These are phyloP conservation scores for Chlamydomonas eustigma DNA, from an alignment of 139 green algal genomes.

Conservation along the genomic window DNA sequence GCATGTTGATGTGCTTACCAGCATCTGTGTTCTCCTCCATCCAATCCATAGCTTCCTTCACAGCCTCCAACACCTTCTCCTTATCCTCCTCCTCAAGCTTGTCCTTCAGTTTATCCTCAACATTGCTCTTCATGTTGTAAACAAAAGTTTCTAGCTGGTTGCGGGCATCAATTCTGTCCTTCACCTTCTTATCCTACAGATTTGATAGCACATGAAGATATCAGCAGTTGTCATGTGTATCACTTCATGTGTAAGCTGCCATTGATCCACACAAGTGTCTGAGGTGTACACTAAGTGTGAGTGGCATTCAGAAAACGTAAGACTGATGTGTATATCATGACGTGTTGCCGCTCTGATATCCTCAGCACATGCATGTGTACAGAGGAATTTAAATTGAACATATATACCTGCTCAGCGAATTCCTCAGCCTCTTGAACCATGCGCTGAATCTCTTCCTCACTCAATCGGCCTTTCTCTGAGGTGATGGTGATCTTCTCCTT, in stretches of 20 bases:
- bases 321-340: too few relatives aligned
- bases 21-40: constrained; percentile 80
- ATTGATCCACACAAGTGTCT: too few relatives aligned
- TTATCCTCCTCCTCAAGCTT: constrained; percentile 87
- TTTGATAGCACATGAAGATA: too few relatives aligned
- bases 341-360: too few relatives aligned
- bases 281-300: not conserved
- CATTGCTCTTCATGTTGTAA: constrained; percentile 62
- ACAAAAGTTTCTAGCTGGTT: constrained; percentile 57
- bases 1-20: not conserved
- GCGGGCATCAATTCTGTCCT: constrained; percentile 43
- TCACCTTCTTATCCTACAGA: constrained; percentile 44
- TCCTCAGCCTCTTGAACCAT: constrained; percentile 93
- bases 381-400: too few relatives aligned
- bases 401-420: constrained; percentile 82
- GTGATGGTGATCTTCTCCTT: constrained; percentile 83
- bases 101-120: constrained; percentile 63
- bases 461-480: constrained; percentile 61
- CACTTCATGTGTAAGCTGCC: not conserved
- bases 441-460: constrained; percentile 77
- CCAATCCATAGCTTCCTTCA: constrained; percentile 92
- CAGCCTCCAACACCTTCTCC: constrained; percentile 72
- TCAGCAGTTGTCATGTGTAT: constrained; percentile 8
- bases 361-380: too few relatives aligned
- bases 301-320: too few relatives aligned